These are phyloP conservation scores for Epithele typhae DNA, from an alignment of 768 basidiomycete species.

Conservation along the genomic window DNA sequence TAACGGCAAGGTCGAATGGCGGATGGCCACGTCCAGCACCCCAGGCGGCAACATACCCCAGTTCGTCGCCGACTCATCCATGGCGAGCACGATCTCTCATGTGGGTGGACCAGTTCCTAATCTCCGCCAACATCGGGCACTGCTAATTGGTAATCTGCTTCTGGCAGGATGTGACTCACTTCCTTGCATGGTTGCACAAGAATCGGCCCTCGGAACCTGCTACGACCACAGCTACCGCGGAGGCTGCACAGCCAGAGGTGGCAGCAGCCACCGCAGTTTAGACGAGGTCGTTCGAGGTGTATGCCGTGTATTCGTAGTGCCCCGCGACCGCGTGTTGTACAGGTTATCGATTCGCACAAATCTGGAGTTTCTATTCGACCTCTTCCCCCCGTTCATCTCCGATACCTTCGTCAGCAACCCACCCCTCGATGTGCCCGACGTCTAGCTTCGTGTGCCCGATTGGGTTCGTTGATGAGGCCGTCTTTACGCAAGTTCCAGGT, in stretches of 20 bases:
- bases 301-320: too few relatives aligned
- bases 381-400: too few relatives aligned
- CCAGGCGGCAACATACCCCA: constrained; percentile 67
- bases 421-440: too few relatives aligned
- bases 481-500: constrained; percentile 70
- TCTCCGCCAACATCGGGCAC: background rate
- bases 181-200: constrained; percentile 60
- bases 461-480: too few relatives aligned
- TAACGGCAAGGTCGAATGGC: constrained; percentile 67
- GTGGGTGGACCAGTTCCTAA: constrained; percentile 33
- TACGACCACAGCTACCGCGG: background rate
- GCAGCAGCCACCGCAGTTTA: background rate
- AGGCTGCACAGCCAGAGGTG: background rate
- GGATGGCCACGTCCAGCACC: constrained; percentile 74
- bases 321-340: too few relatives aligned
- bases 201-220: constrained; percentile 15
- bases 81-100: constrained; percentile 59
- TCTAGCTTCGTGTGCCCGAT: too few relatives aligned
- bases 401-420: too few relatives aligned
- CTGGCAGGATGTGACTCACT: constrained; percentile 66
- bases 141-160: background rate
- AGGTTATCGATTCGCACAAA: too few relatives aligned
- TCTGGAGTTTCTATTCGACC: too few relatives aligned
- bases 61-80: constrained; percentile 55
- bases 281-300: too few relatives aligned